Conservation (phyloP, 768 basidiomycete species). For the Tricholoma matsutake region DNA sequence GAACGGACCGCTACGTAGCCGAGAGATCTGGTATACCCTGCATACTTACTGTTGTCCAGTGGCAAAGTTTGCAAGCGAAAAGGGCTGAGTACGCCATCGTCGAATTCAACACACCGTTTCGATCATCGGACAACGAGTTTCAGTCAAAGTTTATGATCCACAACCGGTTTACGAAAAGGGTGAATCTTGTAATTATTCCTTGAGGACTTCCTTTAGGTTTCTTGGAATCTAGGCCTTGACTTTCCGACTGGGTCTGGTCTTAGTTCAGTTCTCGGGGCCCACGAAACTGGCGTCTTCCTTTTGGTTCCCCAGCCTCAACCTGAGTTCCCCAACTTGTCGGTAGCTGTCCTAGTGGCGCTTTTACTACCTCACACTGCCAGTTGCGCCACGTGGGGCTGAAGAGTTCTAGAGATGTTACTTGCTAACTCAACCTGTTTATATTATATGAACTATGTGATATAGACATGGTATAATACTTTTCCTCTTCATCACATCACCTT, state of each 20-base stretch:
- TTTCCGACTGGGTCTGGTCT: no score
- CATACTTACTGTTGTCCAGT: background rate
- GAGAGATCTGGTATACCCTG: no score
- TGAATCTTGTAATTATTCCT: background rate
- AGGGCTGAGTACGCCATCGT: background rate
- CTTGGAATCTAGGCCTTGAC: background rate
- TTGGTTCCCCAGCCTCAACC: no score
- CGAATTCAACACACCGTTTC: background rate
- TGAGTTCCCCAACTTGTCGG: no score
- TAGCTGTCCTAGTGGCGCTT: no score
- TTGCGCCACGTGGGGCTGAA: background rate
- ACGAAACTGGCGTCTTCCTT: no score
- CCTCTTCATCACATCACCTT: background rate
- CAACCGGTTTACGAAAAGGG: background rate
- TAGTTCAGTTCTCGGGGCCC: no score
- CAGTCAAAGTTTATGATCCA: background rate
- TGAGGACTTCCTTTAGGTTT: background rate
- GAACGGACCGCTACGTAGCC: no score
- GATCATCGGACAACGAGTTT: background rate
- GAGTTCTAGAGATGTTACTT: no score
- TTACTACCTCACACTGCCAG: no score
- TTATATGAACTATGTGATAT: background rate
- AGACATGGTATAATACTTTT: background rate
- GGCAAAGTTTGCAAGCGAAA: background rate
- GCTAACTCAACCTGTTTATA: background rate